Evolutionary conservation across 1,284 basidiomycete genomes (phyloP).

Genomic region (Volvariella surrecta): DNA sequence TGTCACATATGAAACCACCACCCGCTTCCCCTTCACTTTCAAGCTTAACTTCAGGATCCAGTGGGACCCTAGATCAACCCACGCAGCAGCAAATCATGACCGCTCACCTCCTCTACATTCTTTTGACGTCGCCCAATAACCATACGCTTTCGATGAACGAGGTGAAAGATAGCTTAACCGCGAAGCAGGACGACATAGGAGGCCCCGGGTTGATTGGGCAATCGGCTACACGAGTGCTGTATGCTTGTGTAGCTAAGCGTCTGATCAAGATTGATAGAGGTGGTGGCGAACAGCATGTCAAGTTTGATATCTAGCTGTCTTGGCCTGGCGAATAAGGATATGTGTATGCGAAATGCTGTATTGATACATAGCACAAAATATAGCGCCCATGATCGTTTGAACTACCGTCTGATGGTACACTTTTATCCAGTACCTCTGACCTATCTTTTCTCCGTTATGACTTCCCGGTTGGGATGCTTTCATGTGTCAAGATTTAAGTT

Average conservation of each 20-base stretch:
- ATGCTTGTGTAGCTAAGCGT: constrained; percentile 65
- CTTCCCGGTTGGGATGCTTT: no score
- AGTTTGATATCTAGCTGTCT: constrained; percentile 43
- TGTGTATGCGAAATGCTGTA: background rate
- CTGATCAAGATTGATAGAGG: constrained; percentile 67
- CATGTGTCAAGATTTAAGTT: no score
- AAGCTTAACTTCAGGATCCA: constrained; percentile 34
- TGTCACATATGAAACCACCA: constrained; percentile 31
- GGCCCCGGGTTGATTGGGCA: constrained; percentile 25
- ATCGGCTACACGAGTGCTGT: constrained; percentile 45
- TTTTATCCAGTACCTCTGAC: no score
- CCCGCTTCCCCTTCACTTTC: constrained; percentile 39
- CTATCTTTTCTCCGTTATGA: no score
- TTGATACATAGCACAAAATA: no score
- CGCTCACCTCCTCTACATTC: constrained; percentile 50
- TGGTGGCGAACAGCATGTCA: constrained; percentile 61
- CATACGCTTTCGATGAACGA: constrained; percentile 52
- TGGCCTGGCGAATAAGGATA: background rate
- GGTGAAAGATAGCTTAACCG: constrained; percentile 50
- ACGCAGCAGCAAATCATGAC: constrained; percentile 63
- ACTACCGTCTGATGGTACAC: no score
- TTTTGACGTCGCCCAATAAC: constrained; percentile 42
- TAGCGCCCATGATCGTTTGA: no score
- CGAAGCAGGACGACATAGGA: constrained; percentile 24
- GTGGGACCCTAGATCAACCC: constrained; percentile 20